Evolutionary conservation across 306 rosid genomes (phyloP), one percentile per base, ranked within the genome.

Genomic region (Sophora flavescens): DNA sequence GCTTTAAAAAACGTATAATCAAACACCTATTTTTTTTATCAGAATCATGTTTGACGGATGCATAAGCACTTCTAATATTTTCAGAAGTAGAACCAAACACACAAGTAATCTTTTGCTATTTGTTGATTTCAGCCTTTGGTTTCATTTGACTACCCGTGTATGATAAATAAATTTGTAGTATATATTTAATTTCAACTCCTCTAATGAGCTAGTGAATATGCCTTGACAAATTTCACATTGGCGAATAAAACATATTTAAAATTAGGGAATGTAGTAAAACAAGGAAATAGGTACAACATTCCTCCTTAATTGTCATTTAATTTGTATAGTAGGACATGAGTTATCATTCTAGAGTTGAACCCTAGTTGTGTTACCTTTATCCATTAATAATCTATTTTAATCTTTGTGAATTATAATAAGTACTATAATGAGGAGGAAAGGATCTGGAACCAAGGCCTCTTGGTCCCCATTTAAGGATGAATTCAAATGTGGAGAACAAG

Each of bases 211-310:
- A 35, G 9, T 36, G 51, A 53, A 58, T 28, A 58, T 52, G 51
- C 38, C 36, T 4, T 6, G 36, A 7, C 51, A 52, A 36, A 17
- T 70, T 52, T 50, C 61, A 35, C 18, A 45, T 26, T 14, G 8
- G 16, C 47, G 11, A 10, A 51, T 16, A 6, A 33, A 15, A 33
- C 22, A 33, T 15, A 63, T 33, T 69, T 8, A 45, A 33, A 48
- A 11, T 33, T 10, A 50, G 62, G 7, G 50, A 68, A 30, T 44
- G 50, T 44, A 69, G 52, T 68, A 68, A 68, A 15, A 15, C 57
- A 50, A 50, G 57, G 26, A 51, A 17, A 53, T 0, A 53, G 12
- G 30, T 16, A 30, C 59, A 53, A 53, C 17, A 53, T 53, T 53
- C 59, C 30, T 53, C 59, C 59, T 6, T 53, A 53, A 17, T 53